These are phyloP conservation scores for Cyberlindnera galapagoensis DNA, from an alignment of 805 yeast genomes.

Conservation along the genomic window DNA sequence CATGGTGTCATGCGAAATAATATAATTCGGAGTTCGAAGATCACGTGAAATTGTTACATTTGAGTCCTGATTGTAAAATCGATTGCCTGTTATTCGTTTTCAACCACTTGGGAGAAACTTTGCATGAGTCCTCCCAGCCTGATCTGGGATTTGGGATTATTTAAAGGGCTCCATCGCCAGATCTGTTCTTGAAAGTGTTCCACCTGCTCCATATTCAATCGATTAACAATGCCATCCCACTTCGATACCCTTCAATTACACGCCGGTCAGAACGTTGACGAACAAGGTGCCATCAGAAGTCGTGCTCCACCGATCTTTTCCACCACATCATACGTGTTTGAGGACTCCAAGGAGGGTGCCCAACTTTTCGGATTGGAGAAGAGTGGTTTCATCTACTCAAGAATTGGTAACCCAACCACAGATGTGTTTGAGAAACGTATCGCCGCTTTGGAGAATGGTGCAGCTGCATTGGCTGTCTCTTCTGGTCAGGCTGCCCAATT, in stretches of 20 bases:
- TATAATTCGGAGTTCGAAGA: background rate
- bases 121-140: too few species aligned
- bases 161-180: too few species aligned
- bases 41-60: slow-evolving; percentile 3
- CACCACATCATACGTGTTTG: slow-evolving; percentile 81
- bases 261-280: slow-evolving; percentile 82
- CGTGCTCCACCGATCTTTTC: slow-evolving; percentile 95
- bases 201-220: background rate
- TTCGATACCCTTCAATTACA: slow-evolving; percentile 91
- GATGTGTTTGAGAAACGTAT: slow-evolving; percentile 88
- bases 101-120: too few species aligned
- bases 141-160: too few species aligned
- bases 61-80: too few species aligned
- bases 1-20: background rate
- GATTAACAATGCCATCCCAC: slow-evolving; percentile 38
- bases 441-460: slow-evolving; percentile 90
- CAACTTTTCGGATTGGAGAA: slow-evolving; percentile 79
- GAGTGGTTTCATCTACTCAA: slow-evolving; percentile 81
- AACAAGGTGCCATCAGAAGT: slow-evolving; percentile 44
- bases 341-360: slow-evolving; percentile 88
- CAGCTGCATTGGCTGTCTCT: slow-evolving; percentile 80
- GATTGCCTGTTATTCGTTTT: too few species aligned
- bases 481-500: slow-evolving; percentile 98
- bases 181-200: too few species aligned
- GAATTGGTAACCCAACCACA: slow-evolving; percentile 89